phyloP scores from a whole-genome alignment of 2,329 filamentous ascomycete species.

The Paradendryphiella salina region DNA sequence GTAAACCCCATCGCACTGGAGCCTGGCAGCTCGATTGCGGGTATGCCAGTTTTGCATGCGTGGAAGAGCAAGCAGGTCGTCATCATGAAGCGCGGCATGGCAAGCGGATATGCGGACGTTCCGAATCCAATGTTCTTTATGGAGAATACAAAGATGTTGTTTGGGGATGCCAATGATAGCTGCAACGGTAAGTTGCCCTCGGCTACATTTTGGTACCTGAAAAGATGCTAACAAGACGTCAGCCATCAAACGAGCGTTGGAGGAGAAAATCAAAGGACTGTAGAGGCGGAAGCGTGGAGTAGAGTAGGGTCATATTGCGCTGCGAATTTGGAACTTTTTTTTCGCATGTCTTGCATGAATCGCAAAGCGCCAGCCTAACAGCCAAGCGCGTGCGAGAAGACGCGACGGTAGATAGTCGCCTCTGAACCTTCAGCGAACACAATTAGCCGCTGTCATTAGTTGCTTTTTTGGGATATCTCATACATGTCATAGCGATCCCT shows the following conservation, averaged over 20 bases:
- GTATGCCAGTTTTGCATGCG: constrained; percentile 89
- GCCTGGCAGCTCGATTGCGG: constrained; percentile 79
- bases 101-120: constrained; percentile 87
- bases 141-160: constrained; percentile 87
- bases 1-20: constrained; percentile 89
- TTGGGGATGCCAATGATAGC: constrained; percentile 83
- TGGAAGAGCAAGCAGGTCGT: constrained; percentile 95
- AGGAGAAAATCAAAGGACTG: constrained; percentile 41
- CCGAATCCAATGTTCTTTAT: constrained; percentile 94
- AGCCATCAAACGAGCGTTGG: constrained; percentile 46
- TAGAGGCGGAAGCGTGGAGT: constrained; percentile 7
- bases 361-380: neutral
- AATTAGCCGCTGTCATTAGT: neutral
- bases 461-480: neutral
- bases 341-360: constrained; percentile 2
- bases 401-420: neutral
- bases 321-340: neutral
- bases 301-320: neutral
- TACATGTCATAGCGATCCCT: neutral
- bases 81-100: constrained; percentile 91
- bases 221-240: constrained; percentile 18
- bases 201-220: neutral
- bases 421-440: neutral
- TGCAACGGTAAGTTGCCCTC: constrained; percentile 63
- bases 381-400: neutral